These are phyloP conservation scores for Phaeotremella fagi DNA, from an alignment of 768 basidiomycete species.

Conservation along the genomic window DNA sequence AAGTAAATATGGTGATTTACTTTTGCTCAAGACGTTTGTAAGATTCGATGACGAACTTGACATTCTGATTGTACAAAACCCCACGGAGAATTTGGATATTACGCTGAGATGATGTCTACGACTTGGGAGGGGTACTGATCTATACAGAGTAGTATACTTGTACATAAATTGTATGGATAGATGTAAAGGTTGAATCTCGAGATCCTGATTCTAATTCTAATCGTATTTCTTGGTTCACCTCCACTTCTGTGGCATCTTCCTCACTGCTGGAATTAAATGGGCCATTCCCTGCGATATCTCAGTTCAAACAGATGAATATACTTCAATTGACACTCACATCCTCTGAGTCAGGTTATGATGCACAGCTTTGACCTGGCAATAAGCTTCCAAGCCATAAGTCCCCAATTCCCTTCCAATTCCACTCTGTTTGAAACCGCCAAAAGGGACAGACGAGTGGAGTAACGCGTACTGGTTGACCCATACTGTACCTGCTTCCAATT, in stretches of 20 bases:
- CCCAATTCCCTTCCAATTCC: slow-evolving; percentile 76
- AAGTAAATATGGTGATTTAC: slow-evolving; percentile 39
- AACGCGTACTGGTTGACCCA: slow-evolving; percentile 72
- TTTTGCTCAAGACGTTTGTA: slow-evolving; percentile 30
- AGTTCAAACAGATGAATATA: neutral
- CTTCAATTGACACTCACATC: neutral
- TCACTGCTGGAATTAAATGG: neutral
- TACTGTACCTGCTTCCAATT: slow-evolving; percentile 68
- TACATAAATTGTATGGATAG: too few species aligned
- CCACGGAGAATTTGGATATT: too few species aligned
- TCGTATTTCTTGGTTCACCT: too few species aligned
- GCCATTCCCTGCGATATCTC: neutral
- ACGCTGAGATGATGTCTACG: too few species aligned
- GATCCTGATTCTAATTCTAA: too few species aligned
- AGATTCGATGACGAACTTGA: slow-evolving; percentile 13
- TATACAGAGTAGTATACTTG: too few species aligned
- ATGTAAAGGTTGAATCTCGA: too few species aligned
- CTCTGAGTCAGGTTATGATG: slow-evolving; percentile 56
- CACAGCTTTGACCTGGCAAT: slow-evolving; percentile 65
- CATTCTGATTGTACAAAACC: too few species aligned
- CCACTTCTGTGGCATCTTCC: neutral
- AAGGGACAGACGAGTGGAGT: slow-evolving; percentile 76
- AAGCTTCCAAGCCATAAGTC: slow-evolving; percentile 61
- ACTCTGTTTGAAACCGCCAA: slow-evolving; percentile 78
- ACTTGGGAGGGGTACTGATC: too few species aligned